Conservation (phyloP, 176 grass and related monocot genomes). For the Oryza meyeriana region DNA sequence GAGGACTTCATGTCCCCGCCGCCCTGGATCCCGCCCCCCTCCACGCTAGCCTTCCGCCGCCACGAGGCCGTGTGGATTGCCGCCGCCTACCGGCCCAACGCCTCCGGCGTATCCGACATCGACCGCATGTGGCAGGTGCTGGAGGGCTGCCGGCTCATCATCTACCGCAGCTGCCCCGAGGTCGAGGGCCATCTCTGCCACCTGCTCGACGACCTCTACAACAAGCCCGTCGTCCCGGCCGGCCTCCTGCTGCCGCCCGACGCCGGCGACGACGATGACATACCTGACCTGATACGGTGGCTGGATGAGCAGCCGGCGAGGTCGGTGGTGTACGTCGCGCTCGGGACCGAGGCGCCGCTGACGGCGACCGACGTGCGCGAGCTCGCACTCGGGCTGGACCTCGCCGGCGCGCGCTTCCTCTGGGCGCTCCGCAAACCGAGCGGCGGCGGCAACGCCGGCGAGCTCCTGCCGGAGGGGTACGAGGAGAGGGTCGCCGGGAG, state of each 20-base stretch:
- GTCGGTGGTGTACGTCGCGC: slow-evolving; percentile 25
- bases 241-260: neutral
- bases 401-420: slow-evolving; percentile 21
- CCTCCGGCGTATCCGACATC: slow-evolving; percentile 3
- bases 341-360: slow-evolving; percentile 34
- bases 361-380: neutral
- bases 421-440: slow-evolving; percentile 21
- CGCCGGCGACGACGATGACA: neutral
- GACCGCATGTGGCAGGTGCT: neutral
- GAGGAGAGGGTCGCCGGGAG: neutral
- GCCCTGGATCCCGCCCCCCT: slow-evolving; percentile 25
- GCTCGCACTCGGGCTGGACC: slow-evolving; percentile 35
- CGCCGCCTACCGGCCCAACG: neutral
- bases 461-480: slow-evolving; percentile 27
- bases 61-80: slow-evolving; percentile 20
- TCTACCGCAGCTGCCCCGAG: slow-evolving; percentile 34
- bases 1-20: slow-evolving; percentile 32
- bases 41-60: slow-evolving; percentile 12
- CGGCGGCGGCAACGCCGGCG: neutral
- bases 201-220: slow-evolving; percentile 1
- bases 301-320: neutral
- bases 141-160: neutral
- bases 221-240: slow-evolving; percentile 36
- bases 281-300: slow-evolving; percentile 19
- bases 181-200: neutral